Conservation (phyloP, 495 filamentous ascomycete species). For the Xanthoparmelia taractica region DNA sequence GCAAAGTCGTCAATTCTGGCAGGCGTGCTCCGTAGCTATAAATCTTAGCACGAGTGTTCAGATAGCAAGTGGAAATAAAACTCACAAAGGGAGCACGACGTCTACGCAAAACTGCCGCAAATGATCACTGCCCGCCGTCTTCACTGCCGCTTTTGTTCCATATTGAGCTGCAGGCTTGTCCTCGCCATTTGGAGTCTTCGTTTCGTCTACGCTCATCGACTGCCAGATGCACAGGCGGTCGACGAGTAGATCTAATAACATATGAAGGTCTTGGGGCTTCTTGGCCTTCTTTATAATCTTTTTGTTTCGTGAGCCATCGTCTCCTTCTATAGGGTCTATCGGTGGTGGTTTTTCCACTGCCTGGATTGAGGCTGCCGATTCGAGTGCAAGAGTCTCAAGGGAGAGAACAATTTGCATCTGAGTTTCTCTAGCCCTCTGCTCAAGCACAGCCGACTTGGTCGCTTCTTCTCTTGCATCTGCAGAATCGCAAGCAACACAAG, state of each 20-base stretch:
- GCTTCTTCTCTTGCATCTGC: constrained; percentile 42
- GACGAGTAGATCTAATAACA: constrained; percentile 73
- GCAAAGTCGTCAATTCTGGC: constrained; percentile 66
- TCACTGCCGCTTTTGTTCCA: constrained; percentile 32
- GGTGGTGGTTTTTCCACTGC: constrained; percentile 26
- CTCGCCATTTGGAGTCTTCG: constrained; percentile 45
- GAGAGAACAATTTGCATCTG: constrained; percentile 87
- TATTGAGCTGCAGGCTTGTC: constrained; percentile 24
- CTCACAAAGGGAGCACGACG: constrained; percentile 86
- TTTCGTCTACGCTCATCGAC: constrained; percentile 55
- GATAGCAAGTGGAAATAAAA: constrained; percentile 5
- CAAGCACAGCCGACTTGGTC: constrained; percentile 50
- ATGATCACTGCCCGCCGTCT: constrained; percentile 46
- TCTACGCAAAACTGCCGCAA: constrained; percentile 80
- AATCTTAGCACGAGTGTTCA: background rate
- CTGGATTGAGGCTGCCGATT: constrained; percentile 36
- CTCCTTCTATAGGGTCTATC: constrained; percentile 32
- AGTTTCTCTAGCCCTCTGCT: constrained; percentile 67
- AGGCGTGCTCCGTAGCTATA: constrained; percentile 69
- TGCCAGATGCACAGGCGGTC: constrained; percentile 97
- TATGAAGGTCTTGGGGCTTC: constrained; percentile 48
- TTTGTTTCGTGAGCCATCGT: constrained; percentile 18
- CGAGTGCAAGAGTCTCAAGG: constrained; percentile 76
- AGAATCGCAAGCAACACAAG: constrained; percentile 32
- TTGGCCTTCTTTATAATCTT: constrained; percentile 36